phyloP scores from a whole-genome alignment of 768 basidiomycete genomes.

The Dentipellis fragilis region DNA sequence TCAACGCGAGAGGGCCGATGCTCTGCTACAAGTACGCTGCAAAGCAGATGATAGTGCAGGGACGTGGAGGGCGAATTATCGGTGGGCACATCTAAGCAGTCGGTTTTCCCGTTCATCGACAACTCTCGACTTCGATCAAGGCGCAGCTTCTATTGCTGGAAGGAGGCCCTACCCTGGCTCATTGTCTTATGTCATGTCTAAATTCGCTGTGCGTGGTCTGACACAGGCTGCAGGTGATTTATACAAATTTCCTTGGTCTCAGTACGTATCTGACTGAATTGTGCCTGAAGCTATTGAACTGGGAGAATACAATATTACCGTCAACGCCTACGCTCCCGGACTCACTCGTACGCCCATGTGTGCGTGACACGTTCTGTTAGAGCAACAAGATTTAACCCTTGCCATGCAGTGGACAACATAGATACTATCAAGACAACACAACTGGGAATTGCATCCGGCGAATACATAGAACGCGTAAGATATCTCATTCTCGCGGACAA shows the following conservation, averaged over 20 bases:
- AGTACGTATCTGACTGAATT: not conserved
- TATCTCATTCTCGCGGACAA: not conserved
- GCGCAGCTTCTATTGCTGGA: conserved; percentile 3
- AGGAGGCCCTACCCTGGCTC: conserved; percentile 6
- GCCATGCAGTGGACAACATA: too few relatives aligned
- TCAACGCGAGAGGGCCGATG: conserved; percentile 14
- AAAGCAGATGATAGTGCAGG: conserved; percentile 18
- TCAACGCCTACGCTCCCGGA: conserved; percentile 17
- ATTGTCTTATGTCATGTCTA: conserved; percentile 20
- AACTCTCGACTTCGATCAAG: not conserved
- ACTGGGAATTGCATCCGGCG: too few relatives aligned
- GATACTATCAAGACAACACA: too few relatives aligned
- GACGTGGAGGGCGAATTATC: conserved; percentile 16
- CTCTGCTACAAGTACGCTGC: conserved; percentile 17
- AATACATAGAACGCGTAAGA: too few relatives aligned
- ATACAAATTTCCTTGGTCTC: not conserved
- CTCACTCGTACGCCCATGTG: conserved; percentile 12
- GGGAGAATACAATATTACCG: conserved; percentile 13
- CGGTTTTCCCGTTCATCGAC: not conserved
- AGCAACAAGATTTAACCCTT: too few relatives aligned
- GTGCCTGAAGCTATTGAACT: conserved; percentile 13
- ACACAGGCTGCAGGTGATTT: conserved; percentile 17
- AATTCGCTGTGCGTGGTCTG: conserved; percentile 22
- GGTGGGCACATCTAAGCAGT: conserved; percentile 2
- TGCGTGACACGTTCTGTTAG: not conserved